Conservation (phyloP, 768 basidiomycete genomes). For the Tubosaeta sp. region DNA sequence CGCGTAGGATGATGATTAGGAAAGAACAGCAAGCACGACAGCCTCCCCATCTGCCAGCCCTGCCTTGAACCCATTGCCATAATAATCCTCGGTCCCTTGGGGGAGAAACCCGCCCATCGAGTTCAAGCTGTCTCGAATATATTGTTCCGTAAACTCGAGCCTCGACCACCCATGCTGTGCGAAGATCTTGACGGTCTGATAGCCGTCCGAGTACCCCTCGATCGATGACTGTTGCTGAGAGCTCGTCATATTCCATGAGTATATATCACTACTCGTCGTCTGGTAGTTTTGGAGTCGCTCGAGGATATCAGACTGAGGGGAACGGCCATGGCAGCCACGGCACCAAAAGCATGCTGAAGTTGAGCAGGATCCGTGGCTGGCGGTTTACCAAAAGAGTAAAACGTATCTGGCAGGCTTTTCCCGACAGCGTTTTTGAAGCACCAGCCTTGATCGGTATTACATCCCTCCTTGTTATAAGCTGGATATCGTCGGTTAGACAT, state of each 20-base stretch:
- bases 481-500: background rate
- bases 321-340: constrained; percentile 9
- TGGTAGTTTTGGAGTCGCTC: background rate
- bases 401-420: constrained; percentile 50
- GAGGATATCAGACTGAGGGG: constrained; percentile 15
- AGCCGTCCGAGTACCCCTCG: constrained; percentile 60
- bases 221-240: constrained; percentile 10
- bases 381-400: constrained; percentile 47
- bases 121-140: constrained; percentile 43
- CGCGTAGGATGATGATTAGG: too few species aligned
- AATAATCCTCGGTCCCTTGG: constrained; percentile 9
- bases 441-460: constrained; percentile 58
- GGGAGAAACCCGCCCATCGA: constrained; percentile 10
- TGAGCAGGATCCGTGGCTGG: constrained; percentile 17
- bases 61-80: constrained; percentile 12
- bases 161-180: constrained; percentile 43
- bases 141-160: constrained; percentile 61
- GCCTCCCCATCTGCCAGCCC: constrained; percentile 13
- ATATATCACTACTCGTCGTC: background rate
- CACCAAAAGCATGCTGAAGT: constrained; percentile 19
- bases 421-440: constrained; percentile 63
- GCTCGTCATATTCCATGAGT: constrained; percentile 6
- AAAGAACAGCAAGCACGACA: constrained; percentile 11
- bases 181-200: constrained; percentile 51
- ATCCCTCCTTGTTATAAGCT: constrained; percentile 63